These are phyloP conservation scores for Pichia insulana DNA, from an alignment of 805 yeast genomes.

Conservation along the genomic window DNA sequence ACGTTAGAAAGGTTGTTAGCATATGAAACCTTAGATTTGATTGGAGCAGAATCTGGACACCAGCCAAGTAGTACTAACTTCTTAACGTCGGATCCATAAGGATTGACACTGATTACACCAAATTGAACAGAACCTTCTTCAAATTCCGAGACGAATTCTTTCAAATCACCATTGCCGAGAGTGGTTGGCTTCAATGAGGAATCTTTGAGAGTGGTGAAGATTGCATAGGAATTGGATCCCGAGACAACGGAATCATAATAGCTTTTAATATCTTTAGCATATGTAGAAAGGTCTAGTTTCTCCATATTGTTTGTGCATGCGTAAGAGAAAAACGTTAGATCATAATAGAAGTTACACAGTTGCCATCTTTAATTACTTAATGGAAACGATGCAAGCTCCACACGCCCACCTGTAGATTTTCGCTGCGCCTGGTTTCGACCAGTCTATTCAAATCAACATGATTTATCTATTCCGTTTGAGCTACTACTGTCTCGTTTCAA, in stretches of 20 bases:
- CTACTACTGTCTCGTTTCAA: too few relatives aligned
- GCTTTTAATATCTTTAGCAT: conserved; percentile 66
- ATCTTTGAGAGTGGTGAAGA: conserved; percentile 64
- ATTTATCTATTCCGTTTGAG: too few relatives aligned
- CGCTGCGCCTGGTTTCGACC: too few relatives aligned
- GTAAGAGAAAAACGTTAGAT: not conserved
- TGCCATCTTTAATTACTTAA: conserved; percentile 11
- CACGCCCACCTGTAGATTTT: too few relatives aligned
- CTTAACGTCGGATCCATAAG: conserved; percentile 84
- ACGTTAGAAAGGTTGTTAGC: conserved; percentile 73
- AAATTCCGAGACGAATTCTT: conserved; percentile 72
- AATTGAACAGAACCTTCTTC: conserved; percentile 84
- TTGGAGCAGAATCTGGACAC: conserved; percentile 96
- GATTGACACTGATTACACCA: conserved; percentile 80
- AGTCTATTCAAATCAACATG: too few relatives aligned
- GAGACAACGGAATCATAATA: conserved; percentile 72
- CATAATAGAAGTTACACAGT: conserved; percentile 10
- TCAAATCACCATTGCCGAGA: conserved; percentile 57
- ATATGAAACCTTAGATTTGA: conserved; percentile 63
- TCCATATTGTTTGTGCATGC: conserved; percentile 34
- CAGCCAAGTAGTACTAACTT: conserved; percentile 84
- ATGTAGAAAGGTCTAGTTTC: conserved; percentile 50
- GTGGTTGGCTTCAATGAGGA: conserved; percentile 39
- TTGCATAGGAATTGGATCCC: conserved; percentile 72
- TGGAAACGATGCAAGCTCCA: too few relatives aligned